phyloP scores from a whole-genome alignment of 1,284 basidiomycete genomes.

The Trichosporon sp. region DNA sequence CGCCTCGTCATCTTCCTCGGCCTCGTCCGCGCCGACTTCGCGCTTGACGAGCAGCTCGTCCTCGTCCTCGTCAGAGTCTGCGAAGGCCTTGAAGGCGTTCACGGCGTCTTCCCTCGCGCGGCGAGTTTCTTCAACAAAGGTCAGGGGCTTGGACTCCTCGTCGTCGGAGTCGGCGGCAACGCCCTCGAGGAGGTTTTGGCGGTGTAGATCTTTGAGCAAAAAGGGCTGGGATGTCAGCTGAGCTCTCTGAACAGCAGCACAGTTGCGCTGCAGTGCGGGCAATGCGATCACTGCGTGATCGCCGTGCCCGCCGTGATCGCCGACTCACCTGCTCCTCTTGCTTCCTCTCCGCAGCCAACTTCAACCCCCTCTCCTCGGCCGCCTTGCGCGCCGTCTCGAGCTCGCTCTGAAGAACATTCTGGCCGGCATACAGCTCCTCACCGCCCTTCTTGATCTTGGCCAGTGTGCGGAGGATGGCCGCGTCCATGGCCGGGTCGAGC shows the following conservation, averaged over 20 bases:
- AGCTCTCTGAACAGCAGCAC: no score
- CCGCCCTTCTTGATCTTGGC: constrained; percentile 69
- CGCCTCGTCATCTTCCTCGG: constrained; percentile 68
- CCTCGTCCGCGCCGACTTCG: constrained; percentile 60
- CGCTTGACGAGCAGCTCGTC: constrained; percentile 55
- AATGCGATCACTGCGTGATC: no score
- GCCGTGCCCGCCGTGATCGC: neutral
- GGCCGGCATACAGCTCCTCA: constrained; percentile 66
- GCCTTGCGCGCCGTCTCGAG: constrained; percentile 37
- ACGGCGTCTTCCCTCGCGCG: constrained; percentile 75
- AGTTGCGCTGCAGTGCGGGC: no score
- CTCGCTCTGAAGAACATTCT: constrained; percentile 70
- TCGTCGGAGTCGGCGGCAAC: constrained; percentile 16
- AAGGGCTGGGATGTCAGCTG: constrained; percentile 40
- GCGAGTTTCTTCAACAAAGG: constrained; percentile 73
- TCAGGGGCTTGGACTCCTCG: constrained; percentile 49
- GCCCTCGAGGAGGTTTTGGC: constrained; percentile 44
- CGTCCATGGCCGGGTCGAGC: constrained; percentile 88
- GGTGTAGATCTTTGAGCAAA: constrained; percentile 50
- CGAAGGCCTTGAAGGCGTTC: constrained; percentile 55
- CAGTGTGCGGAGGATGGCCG: constrained; percentile 86
- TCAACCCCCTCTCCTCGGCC: constrained; percentile 27
- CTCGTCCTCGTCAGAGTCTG: constrained; percentile 56
- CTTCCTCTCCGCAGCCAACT: constrained; percentile 8
- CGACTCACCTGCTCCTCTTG: constrained; percentile 32